Conservation (phyloP, 768 basidiomycete genomes). For the Podaxis rugospora region DNA sequence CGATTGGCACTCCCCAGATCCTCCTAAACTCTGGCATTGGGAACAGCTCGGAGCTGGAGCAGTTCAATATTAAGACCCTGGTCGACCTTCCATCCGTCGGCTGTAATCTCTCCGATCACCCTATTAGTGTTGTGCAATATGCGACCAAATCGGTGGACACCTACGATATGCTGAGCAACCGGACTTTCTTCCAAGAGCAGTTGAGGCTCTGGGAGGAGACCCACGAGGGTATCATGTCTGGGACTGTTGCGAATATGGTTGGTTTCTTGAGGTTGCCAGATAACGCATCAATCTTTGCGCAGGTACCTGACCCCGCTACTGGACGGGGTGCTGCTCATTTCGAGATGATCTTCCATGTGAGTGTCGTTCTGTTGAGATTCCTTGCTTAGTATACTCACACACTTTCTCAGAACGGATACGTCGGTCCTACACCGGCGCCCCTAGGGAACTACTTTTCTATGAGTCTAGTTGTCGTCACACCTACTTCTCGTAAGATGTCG, state of each 20-base stretch:
- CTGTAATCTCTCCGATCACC: constrained; percentile 25
- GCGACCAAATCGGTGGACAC: not conserved
- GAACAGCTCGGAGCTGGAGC: constrained; percentile 12
- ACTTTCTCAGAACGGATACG: constrained; percentile 6
- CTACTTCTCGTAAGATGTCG: constrained; percentile 22
- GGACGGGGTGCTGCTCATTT: constrained; percentile 6
- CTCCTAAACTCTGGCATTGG: constrained; percentile 27
- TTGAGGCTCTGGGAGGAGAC: not conserved
- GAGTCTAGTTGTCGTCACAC: constrained; percentile 20
- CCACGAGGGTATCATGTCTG: not conserved
- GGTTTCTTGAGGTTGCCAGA: constrained; percentile 10
- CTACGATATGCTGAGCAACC: not conserved
- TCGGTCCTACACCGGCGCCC: not conserved
- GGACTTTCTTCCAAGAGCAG: constrained; percentile 1
- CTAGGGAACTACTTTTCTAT: constrained; percentile 23
- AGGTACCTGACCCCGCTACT: constrained; percentile 2
- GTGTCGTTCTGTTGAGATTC: not conserved
- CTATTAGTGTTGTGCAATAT: not conserved
- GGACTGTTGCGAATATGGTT: constrained; percentile 6
- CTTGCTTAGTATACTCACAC: not conserved
- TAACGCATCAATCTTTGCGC: constrained; percentile 4
- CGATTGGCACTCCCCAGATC: constrained; percentile 24
- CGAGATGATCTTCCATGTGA: constrained; percentile 4
- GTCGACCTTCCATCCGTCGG: constrained; percentile 25
- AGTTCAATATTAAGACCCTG: constrained; percentile 15